These are phyloP conservation scores for Fistulifera solaris DNA, from an alignment of 108 stramenopile species.

Conservation along the genomic window DNA sequence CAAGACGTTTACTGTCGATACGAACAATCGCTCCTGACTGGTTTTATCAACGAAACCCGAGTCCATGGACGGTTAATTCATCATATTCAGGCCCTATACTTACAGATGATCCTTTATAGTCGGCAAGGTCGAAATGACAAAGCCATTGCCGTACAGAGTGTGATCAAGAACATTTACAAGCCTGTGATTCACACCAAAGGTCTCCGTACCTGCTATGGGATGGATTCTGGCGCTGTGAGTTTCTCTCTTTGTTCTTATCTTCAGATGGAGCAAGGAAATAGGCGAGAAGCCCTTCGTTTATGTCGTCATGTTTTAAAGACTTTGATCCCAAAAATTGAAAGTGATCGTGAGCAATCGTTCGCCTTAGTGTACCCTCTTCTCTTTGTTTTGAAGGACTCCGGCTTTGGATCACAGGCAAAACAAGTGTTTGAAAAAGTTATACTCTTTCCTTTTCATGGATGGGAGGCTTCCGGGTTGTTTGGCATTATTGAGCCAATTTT, in stretches of 20 bases:
- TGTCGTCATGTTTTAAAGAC: background rate
- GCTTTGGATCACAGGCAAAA: background rate
- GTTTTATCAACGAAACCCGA: slow-evolving; percentile 45
- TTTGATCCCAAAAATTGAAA: background rate
- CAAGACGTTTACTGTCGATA: slow-evolving; percentile 32
- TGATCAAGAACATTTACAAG: slow-evolving; percentile 18
- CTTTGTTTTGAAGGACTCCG: slow-evolving; percentile 1
- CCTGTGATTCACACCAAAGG: slow-evolving; percentile 38
- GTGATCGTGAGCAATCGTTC: background rate
- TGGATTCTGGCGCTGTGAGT: slow-evolving; percentile 45
- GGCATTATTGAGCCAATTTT: background rate
- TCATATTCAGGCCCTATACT: slow-evolving; percentile 48
- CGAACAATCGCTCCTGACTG: slow-evolving; percentile 32
- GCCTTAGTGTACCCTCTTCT: background rate
- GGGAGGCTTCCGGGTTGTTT: background rate
- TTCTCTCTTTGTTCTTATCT: slow-evolving; percentile 9
- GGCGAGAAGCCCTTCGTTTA: background rate
- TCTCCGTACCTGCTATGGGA: slow-evolving; percentile 43
- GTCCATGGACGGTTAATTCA: slow-evolving; percentile 46
- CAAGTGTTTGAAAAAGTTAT: slow-evolving; percentile 1
- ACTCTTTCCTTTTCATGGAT: background rate
- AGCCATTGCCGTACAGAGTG: slow-evolving; percentile 28
- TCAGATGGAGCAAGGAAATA: background rate
- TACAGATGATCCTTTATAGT: slow-evolving; percentile 47
- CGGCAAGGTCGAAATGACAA: slow-evolving; percentile 34